Evolutionary conservation across 805 yeast species (phyloP).

Genomic region (Ogataea paraovalis): DNA sequence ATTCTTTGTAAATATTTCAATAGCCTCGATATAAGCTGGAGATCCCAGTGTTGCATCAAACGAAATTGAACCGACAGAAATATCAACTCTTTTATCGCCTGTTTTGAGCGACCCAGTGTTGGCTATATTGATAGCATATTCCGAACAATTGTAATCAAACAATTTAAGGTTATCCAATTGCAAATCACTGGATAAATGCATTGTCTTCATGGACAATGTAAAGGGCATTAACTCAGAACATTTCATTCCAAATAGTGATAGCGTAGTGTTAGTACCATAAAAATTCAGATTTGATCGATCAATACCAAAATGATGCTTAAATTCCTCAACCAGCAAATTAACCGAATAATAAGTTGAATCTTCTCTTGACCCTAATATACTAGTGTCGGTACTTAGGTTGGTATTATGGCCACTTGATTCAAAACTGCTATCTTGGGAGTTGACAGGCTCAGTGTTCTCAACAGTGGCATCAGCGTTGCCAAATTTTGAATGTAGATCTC

Average conservation of each 20-base stretch:
- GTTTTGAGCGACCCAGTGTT: slow-evolving; percentile 19
- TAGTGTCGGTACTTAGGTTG: not conserved
- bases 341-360: slow-evolving; percentile 17
- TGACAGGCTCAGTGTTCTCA: not conserved
- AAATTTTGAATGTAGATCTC: not conserved
- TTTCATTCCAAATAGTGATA: slow-evolving; percentile 17
- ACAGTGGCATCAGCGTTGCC: not conserved
- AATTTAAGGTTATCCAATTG: slow-evolving; percentile 10
- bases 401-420: not conserved
- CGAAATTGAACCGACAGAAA: slow-evolving; percentile 10
- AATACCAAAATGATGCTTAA: slow-evolving; percentile 19
- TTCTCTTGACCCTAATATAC: not conserved
- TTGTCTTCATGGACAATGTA: slow-evolving; percentile 13
- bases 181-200: not conserved
- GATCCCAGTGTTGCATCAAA: slow-evolving; percentile 22
- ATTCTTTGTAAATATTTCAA: slow-evolving; percentile 18
- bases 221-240: slow-evolving; percentile 17
- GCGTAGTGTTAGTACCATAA: slow-evolving; percentile 16
- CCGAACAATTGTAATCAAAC: slow-evolving; percentile 12
- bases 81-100: slow-evolving; percentile 21
- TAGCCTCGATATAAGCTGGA: slow-evolving; percentile 13
- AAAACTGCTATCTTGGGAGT: no score
- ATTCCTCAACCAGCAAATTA: slow-evolving; percentile 18
- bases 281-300: slow-evolving; percentile 16
- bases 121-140: slow-evolving; percentile 13